Evolutionary conservation across 2,329 filamentous ascomycete genomes (phyloP).

Genomic region (Periconia sp.): DNA sequence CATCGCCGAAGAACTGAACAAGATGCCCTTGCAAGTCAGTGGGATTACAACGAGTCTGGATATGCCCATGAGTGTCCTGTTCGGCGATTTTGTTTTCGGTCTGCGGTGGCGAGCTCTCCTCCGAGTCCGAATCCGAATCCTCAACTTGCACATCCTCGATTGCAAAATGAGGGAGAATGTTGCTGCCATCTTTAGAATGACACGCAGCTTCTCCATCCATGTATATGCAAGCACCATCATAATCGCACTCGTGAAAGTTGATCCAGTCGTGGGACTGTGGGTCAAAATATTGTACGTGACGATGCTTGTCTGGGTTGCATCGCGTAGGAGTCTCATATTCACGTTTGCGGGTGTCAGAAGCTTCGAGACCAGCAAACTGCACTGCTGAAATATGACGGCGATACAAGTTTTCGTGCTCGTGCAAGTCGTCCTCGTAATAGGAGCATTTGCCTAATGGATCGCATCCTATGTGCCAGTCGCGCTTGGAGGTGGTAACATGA

Average conservation of each 20-base stretch:
- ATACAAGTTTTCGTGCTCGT: not conserved
- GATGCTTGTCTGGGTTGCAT: not conserved
- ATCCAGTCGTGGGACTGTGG: not conserved
- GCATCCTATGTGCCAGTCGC: slow-evolving; percentile 14
- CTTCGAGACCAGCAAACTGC: not conserved
- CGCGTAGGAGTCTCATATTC: not conserved
- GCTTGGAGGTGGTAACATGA: not conserved
- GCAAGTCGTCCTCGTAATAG: slow-evolving; percentile 1
- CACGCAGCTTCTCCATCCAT: no score
- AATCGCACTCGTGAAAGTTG: not conserved
- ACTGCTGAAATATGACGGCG: not conserved
- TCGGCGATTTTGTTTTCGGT: not conserved
- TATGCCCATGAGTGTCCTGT: no score
- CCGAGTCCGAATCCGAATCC: not conserved
- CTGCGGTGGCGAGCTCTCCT: not conserved
- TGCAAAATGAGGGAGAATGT: not conserved
- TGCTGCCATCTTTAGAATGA: not conserved
- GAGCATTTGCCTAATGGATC: not conserved
- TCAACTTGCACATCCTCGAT: not conserved
- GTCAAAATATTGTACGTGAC: not conserved
- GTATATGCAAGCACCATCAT: not conserved
- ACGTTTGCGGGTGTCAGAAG: not conserved
- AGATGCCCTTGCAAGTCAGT: not conserved
- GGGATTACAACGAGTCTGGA: slow-evolving; percentile 3
- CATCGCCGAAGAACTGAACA: not conserved